phyloP scores from a whole-genome alignment of 139 green algal genomes.

The Ettlia oleoabundans region DNA sequence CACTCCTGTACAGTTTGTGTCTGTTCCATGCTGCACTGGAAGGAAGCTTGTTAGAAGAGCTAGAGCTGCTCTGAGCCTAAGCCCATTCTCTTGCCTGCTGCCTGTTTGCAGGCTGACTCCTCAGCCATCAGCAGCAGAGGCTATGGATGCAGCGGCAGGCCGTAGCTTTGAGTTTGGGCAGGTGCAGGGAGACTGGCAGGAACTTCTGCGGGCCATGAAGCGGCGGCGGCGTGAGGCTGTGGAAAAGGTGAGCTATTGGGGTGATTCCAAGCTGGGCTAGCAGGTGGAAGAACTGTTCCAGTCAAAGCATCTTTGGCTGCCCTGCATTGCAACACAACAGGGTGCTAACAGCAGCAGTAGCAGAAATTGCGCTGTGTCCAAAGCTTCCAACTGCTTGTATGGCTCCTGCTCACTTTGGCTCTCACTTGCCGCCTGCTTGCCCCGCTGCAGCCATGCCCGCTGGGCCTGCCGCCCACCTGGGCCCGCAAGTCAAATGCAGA shows the following conservation, averaged over 20 bases:
- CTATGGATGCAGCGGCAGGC: background rate
- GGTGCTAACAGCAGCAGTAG: too few relatives aligned
- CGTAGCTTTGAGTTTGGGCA: background rate
- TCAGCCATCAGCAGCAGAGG: background rate
- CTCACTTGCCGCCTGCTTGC: background rate
- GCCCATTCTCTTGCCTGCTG: background rate
- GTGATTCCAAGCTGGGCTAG: too few relatives aligned
- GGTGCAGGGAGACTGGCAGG: constrained; percentile 19
- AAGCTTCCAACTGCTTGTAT: too few relatives aligned
- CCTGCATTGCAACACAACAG: too few relatives aligned
- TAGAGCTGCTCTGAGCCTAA: background rate
- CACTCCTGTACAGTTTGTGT: too few relatives aligned
- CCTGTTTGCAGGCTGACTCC: background rate
- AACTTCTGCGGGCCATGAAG: background rate
- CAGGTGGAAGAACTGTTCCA: too few relatives aligned
- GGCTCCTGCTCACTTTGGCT: background rate
- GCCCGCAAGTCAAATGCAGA: constrained; percentile 33
- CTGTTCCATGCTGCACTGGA: too few relatives aligned
- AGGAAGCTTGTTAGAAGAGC: too few relatives aligned
- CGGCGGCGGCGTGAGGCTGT: background rate
- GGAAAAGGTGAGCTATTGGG: background rate
- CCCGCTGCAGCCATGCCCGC: background rate
- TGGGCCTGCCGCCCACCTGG: constrained; percentile 71
- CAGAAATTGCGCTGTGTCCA: too few relatives aligned
- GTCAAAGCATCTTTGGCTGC: too few relatives aligned